Conservation (phyloP, 805 yeast species). For the Alloascoidea africana region DNA sequence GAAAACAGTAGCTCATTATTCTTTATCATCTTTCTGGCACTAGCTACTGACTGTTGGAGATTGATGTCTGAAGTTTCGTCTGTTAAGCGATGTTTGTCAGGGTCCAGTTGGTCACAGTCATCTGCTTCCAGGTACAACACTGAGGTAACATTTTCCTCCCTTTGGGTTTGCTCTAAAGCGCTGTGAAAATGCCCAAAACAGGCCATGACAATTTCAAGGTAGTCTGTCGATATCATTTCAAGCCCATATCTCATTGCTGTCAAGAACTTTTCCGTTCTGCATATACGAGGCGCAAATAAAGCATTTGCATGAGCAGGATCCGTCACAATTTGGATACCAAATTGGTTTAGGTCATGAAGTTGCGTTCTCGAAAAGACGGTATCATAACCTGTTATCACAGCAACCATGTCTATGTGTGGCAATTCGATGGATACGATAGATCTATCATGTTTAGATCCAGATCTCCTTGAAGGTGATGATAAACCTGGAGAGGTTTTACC, state of each 20-base stretch:
- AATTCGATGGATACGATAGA: not conserved
- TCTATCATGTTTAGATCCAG: no score
- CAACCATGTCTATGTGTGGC: not conserved
- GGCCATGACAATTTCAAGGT: not conserved
- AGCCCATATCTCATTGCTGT: slow-evolving; percentile 41
- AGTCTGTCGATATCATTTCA: not conserved
- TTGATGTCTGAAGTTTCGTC: not conserved
- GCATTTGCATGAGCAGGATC: slow-evolving; percentile 24
- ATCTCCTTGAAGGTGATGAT: not conserved
- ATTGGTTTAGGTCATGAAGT: slow-evolving; percentile 17
- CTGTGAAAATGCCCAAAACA: not conserved
- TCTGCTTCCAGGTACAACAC: not conserved
- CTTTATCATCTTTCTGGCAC: not conserved
- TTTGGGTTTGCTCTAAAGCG: not conserved
- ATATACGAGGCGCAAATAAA: slow-evolving; percentile 61
- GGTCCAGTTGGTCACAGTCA: not conserved
- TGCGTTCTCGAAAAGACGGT: not conserved
- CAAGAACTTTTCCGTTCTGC: slow-evolving; percentile 80
- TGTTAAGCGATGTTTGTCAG: not conserved
- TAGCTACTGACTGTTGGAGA: not conserved
- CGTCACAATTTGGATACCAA: slow-evolving; percentile 40
- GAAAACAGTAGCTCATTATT: slow-evolving; percentile 25
- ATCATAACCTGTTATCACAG: slow-evolving; percentile 1
- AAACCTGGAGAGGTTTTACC: not conserved
- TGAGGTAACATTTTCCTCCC: not conserved